Conservation (phyloP, 257 asterid species). For the Solanum rostratum region DNA sequence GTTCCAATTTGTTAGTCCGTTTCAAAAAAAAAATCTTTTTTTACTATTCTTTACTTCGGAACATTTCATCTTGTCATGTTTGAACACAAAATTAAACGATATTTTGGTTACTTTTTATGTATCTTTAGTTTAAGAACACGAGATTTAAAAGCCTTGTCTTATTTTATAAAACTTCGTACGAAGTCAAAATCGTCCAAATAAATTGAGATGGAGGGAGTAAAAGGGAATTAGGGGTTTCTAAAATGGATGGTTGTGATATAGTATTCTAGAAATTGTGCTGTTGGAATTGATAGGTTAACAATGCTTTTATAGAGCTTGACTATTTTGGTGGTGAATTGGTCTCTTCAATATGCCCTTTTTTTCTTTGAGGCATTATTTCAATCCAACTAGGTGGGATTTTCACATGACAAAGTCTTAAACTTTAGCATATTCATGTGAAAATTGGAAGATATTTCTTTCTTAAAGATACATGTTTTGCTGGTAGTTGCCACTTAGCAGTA, state of each 20-base stretch:
- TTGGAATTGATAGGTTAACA: slow-evolving; percentile 1
- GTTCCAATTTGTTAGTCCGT: no score
- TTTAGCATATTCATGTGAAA: not conserved
- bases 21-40: not conserved
- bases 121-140: not conserved
- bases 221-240: not conserved
- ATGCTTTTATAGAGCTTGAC: not conserved
- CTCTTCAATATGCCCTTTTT: slow-evolving; percentile 10
- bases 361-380: not conserved
- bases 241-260: not conserved
- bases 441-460: not conserved
- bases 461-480: not conserved
- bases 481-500: not conserved
- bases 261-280: not conserved
- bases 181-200: no score
- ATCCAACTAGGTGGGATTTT: not conserved
- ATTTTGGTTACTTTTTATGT: not conserved
- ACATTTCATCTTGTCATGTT: not conserved
- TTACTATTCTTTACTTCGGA: not conserved
- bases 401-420: not conserved
- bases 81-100: no score
- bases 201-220: not conserved
- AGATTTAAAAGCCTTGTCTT: not conserved
- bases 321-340: slow-evolving; percentile 9
- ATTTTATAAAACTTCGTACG: no score